Base-by-base conservation (phyloP, 1,284 basidiomycete species). In the Lentinula novae-zelandiae region DNA sequence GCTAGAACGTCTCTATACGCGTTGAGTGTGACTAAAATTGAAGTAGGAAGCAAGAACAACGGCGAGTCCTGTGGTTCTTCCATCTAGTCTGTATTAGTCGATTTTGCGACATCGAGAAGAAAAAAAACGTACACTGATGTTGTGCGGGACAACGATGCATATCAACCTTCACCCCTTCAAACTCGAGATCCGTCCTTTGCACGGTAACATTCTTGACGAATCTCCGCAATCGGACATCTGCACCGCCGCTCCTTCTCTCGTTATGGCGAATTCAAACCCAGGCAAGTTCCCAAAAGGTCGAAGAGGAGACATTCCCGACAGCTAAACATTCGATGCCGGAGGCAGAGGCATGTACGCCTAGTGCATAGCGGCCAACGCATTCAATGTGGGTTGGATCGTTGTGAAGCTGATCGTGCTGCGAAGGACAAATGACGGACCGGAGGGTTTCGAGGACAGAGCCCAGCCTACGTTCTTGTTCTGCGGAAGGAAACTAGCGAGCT, bases 281-380 rank as follows among this genome's bases (percentile, higher is more conserved):
- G 9, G 60, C 61, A 22, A 67, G 60, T 5, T 49, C 50, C 68
- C 67, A 69, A 55, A 69, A 69, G 20, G 65, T 63, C 15, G 50
- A 31, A 10, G 66, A 42, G 31, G 58, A 58, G 22, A 69, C 63
- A 53, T 69, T 69, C 7, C 67, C 68, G 8, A 69, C 64, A 39
- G 65, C 66, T 8, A 68, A 50, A 53, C 65, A 65, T 53, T 68
- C 66, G 39, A 68, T 58, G 39, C 67, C 68, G 38, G 66, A 67
- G 33, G 48, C 38, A 39, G 60, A 33, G 33, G 62, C 58, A 60
- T 67, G 59, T 15, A 65, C 58, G 38, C 65, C 61, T 17, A 69
- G 48, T 13, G 65, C 67, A 53, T 60, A 66, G 40, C 67, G 67
- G 12, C 68, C 68, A 17, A 68, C 66, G 9, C 62, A 56, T 17